Evolutionary conservation across 306 rosid genomes (phyloP).

Genomic region (Canavalia gladiata): DNA sequence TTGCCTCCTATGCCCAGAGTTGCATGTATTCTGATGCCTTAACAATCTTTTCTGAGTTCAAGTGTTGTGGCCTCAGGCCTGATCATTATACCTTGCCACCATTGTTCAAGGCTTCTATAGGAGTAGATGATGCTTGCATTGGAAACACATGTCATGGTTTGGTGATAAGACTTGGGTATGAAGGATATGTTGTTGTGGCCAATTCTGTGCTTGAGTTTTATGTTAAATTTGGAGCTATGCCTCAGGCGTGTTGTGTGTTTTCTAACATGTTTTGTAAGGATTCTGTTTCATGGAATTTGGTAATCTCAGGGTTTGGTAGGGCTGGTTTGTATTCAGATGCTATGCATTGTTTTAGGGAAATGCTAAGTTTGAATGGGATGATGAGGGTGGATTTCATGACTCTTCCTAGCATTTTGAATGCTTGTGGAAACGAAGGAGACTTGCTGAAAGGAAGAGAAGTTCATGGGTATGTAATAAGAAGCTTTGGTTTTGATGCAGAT

Average conservation of each 20-base stretch:
- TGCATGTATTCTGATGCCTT: conserved; percentile 54
- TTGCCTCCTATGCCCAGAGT: conserved; percentile 59
- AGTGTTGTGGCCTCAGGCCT: conserved; percentile 50
- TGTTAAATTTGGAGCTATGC: conserved; percentile 58
- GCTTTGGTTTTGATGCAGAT: conserved; percentile 49
- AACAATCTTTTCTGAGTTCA: conserved; percentile 50
- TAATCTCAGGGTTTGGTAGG: conserved; percentile 72
- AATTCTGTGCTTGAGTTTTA: conserved; percentile 69
- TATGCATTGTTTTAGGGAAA: conserved; percentile 58
- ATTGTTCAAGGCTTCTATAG: conserved; percentile 57
- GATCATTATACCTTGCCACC: conserved; percentile 77
- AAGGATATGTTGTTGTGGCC: conserved; percentile 56
- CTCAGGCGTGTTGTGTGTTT: conserved; percentile 63
- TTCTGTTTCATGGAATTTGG: conserved; percentile 64
- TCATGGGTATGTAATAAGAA: conserved; percentile 64
- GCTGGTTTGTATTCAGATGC: conserved; percentile 60
- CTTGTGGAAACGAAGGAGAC: conserved; percentile 71
- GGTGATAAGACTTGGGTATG: conserved; percentile 69
- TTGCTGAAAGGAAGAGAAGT: conserved; percentile 74
- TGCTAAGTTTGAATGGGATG: conserved; percentile 55
- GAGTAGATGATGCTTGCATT: conserved; percentile 49
- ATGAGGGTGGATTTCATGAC: conserved; percentile 63
- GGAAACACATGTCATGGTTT: conserved; percentile 66
- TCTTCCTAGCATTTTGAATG: conserved; percentile 71
- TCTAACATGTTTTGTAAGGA: conserved; percentile 59